Percentiles rank a stretch among this genome's conserved stretches.
Conservation (phyloP, 139 green algal genomes). For the Chlorella sp. region DNA sequence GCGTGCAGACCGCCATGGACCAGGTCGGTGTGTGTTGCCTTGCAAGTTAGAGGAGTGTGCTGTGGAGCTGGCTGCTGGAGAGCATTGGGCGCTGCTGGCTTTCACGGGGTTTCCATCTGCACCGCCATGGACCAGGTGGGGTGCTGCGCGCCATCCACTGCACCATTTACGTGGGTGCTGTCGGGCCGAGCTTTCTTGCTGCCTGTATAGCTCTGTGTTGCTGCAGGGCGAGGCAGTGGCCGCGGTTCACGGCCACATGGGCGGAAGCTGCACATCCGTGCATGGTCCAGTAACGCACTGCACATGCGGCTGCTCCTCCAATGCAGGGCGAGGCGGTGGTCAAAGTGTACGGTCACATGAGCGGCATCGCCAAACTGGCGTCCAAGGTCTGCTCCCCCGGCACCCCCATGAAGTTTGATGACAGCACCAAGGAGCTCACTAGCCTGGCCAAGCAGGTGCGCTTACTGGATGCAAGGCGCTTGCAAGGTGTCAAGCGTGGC, state of each 20-base stretch:
- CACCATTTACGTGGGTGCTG: not conserved
- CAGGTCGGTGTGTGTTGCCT: not conserved
- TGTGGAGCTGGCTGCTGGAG: not conserved
- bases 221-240: no score
- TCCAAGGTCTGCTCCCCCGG: slow-evolving; percentile 22
- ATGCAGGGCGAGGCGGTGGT: slow-evolving; percentile 31
- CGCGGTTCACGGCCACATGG: not conserved
- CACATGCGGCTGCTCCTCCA: not conserved
- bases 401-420: slow-evolving; percentile 29
- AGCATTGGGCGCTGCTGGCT: not conserved
- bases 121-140: not conserved
- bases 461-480: not conserved
- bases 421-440: not conserved
- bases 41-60: not conserved
- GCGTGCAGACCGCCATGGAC: slow-evolving; percentile 12
- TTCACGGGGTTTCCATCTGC: not conserved
- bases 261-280: not conserved
- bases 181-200: no score
- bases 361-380: slow-evolving; percentile 22
- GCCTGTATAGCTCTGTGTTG: no score
- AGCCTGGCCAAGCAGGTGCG: slow-evolving; percentile 21
- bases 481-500: no score
- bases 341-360: slow-evolving; percentile 31
- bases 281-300: not conserved
- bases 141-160: not conserved